Conservation (phyloP, 2,329 filamentous ascomycete species). For the Cytospora piceicola region DNA sequence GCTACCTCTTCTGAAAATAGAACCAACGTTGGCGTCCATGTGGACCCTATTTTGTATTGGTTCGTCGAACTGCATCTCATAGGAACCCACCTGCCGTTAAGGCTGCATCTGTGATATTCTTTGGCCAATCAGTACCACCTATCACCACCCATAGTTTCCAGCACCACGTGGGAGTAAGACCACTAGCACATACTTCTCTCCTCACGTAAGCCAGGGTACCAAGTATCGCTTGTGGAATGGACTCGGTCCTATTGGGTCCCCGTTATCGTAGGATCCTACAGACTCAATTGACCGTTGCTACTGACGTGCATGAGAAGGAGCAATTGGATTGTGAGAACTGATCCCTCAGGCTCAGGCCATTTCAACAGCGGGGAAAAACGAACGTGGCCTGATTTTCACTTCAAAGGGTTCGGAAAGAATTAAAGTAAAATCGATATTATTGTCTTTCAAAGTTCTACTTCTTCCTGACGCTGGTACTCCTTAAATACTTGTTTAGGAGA, state of each 20-base stretch:
- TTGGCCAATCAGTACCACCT: neutral
- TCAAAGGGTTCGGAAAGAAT: neutral
- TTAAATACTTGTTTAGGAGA: neutral
- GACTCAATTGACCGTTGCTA: neutral
- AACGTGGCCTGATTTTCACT: neutral
- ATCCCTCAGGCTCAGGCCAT: neutral
- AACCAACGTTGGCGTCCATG: neutral
- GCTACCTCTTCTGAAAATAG: neutral
- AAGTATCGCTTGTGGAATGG: neutral
- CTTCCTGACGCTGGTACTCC: neutral
- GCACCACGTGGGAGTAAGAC: neutral
- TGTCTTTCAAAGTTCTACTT: no score
- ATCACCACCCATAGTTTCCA: neutral
- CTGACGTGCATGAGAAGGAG: neutral
- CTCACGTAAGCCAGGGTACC: neutral
- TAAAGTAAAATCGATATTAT: neutral
- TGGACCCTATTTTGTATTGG: neutral
- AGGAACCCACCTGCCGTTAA: neutral
- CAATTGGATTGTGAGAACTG: neutral
- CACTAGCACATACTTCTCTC: neutral
- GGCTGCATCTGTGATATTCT: neutral
- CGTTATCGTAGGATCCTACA: neutral
- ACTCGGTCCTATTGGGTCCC: neutral
- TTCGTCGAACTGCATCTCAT: neutral
- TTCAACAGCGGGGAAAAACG: neutral